Conservation (phyloP, 2,329 filamentous ascomycete genomes). For the Zopfia rhizophila region DNA sequence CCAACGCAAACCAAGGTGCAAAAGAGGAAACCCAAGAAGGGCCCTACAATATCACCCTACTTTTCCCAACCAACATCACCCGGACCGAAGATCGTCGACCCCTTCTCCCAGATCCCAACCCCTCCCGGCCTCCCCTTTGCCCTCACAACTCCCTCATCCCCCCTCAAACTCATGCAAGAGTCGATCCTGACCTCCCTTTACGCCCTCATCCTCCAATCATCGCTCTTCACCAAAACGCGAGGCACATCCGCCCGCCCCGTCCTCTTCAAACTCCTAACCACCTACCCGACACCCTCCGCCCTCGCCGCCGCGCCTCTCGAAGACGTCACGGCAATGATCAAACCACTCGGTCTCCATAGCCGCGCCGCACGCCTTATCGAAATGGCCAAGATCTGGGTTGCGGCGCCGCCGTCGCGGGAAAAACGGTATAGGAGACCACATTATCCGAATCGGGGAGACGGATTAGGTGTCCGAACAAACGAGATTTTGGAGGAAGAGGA, state of each 20-base stretch:
- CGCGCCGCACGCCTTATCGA: slow-evolving; percentile 75
- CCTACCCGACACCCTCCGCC: slow-evolving; percentile 72
- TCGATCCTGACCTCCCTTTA: slow-evolving; percentile 79
- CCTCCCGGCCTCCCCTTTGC: slow-evolving; percentile 33
- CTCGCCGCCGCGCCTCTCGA: slow-evolving; percentile 59
- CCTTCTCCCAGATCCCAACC: slow-evolving; percentile 23
- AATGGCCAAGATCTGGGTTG: slow-evolving; percentile 76
- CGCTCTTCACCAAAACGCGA: slow-evolving; percentile 84
- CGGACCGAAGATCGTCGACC: too few relatives aligned
- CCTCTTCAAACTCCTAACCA: slow-evolving; percentile 73
- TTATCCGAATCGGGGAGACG: slow-evolving; percentile 35
- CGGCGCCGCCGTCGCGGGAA: slow-evolving; percentile 68
- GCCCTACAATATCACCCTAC: slow-evolving; percentile 9
- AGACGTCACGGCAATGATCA: slow-evolving; percentile 32
- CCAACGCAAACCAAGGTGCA: too few relatives aligned
- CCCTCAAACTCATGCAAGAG: slow-evolving; percentile 87
- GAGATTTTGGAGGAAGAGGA: slow-evolving; percentile 50
- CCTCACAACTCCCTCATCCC: slow-evolving; percentile 32
- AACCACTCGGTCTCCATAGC: slow-evolving; percentile 41
- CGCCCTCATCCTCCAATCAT: slow-evolving; percentile 81
- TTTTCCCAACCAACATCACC: too few relatives aligned
- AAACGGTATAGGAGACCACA: slow-evolving; percentile 67
- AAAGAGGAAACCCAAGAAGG: too few relatives aligned
- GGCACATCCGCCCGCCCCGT: slow-evolving; percentile 79
- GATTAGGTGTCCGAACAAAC: slow-evolving; percentile 55